A percentile compares a stretch with the other conserved stretches of the same genome.
phyloP scores from a whole-genome alignment of 805 yeast genomes.

The Zygosaccharomyces bisporus region DNA sequence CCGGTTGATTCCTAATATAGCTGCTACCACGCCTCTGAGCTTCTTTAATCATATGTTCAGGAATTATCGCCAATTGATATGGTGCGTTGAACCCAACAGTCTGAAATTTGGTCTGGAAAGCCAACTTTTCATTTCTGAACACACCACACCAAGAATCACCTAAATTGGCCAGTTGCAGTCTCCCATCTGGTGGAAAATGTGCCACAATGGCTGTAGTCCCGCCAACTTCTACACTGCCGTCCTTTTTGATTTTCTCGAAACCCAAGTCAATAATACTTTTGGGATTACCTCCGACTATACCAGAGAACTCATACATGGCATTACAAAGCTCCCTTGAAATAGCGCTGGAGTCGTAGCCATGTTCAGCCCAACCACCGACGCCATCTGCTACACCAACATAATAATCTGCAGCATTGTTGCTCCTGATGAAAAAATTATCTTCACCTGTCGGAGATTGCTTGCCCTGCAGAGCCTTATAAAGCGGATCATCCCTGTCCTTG shows the following conservation, averaged over 20 bases:
- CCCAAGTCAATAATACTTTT: constrained; percentile 51
- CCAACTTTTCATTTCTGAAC: constrained; percentile 60
- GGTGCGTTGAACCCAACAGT: constrained; percentile 91
- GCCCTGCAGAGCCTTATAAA: constrained; percentile 35
- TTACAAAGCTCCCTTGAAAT: constrained; percentile 76
- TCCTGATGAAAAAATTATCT: constrained; percentile 61
- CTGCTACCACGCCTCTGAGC: constrained; percentile 54
- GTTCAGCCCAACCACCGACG: constrained; percentile 95
- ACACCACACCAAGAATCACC: constrained; percentile 97
- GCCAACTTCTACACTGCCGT: constrained; percentile 74
- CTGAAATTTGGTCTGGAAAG: constrained; percentile 69
- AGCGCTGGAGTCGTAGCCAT: constrained; percentile 85
- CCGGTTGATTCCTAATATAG: constrained; percentile 69
- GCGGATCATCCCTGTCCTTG: constrained; percentile 57
- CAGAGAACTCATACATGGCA: constrained; percentile 42
- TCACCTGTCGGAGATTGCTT: constrained; percentile 68
- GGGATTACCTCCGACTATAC: constrained; percentile 34
- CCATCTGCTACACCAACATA: constrained; percentile 92
- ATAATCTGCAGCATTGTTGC: constrained; percentile 32
- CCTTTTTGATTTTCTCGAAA: constrained; percentile 48
- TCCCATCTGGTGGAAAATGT: constrained; percentile 50
- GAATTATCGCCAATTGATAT: constrained; percentile 82
- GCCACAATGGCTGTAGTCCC: constrained; percentile 94
- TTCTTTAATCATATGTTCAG: constrained; percentile 50
- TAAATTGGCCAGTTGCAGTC: constrained; percentile 64